Conservation (phyloP, 1,284 basidiomycete species). For the Heimioporus retisporus region DNA sequence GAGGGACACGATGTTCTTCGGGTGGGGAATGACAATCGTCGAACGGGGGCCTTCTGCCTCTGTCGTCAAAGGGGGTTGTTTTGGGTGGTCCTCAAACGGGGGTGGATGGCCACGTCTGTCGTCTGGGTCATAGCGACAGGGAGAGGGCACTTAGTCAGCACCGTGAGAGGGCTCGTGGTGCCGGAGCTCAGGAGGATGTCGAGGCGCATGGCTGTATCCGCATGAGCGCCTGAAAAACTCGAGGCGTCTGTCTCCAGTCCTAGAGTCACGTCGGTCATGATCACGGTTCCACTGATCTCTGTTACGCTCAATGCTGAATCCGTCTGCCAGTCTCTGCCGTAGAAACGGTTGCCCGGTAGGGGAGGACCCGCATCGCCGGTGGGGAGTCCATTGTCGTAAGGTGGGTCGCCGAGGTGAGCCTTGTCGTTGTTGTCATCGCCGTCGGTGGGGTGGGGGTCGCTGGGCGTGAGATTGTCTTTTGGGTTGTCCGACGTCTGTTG, state of each 20-base stretch:
- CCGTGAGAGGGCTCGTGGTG: slow-evolving; percentile 55
- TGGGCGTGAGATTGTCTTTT: too few relatives aligned
- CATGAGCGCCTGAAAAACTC: slow-evolving; percentile 48
- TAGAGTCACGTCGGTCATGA: slow-evolving; percentile 34
- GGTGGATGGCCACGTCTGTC: slow-evolving; percentile 38
- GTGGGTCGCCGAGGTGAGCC: too few relatives aligned
- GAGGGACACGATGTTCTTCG: slow-evolving; percentile 35
- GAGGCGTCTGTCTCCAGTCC: slow-evolving; percentile 46
- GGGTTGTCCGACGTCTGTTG: too few relatives aligned
- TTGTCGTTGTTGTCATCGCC: neutral
- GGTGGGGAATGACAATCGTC: slow-evolving; percentile 39
- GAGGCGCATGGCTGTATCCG: slow-evolving; percentile 48
- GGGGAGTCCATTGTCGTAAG: too few relatives aligned
- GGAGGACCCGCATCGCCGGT: slow-evolving; percentile 25
- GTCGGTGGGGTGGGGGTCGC: too few relatives aligned
- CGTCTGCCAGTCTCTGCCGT: slow-evolving; percentile 48
- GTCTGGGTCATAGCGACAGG: slow-evolving; percentile 46
- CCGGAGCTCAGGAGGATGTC: slow-evolving; percentile 54
- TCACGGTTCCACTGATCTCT: slow-evolving; percentile 48
- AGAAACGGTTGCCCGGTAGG: slow-evolving; percentile 30
- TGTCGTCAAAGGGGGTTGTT: slow-evolving; percentile 34
- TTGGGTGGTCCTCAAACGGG: slow-evolving; percentile 29
- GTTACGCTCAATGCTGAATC: too few relatives aligned
- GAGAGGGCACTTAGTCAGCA: slow-evolving; percentile 37
- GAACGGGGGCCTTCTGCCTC: slow-evolving; percentile 33